These are phyloP conservation scores for Boletus sp. DNA, from an alignment of 1,284 basidiomycete genomes.

Conservation along the genomic window DNA sequence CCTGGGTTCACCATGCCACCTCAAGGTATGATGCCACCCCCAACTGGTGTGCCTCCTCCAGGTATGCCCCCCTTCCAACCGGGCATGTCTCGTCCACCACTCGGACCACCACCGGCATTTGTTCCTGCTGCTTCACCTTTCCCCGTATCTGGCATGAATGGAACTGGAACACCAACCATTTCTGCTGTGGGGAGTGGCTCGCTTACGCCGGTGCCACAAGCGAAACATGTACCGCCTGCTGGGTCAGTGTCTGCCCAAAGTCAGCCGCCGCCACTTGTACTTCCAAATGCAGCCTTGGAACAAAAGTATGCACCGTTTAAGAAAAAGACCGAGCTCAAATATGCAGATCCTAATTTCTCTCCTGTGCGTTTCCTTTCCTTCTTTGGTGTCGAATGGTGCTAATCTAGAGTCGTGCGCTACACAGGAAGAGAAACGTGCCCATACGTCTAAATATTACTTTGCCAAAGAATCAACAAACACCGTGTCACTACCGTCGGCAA, in stretches of 20 bases:
- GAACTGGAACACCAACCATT: conserved; percentile 13
- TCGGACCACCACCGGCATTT: conserved; percentile 38
- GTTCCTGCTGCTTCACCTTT: conserved; percentile 33
- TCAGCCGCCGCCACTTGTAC: conserved; percentile 38
- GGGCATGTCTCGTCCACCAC: conserved; percentile 34
- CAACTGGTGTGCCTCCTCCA: conserved; percentile 36
- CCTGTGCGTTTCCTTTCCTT: conserved; percentile 45
- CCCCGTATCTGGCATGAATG: conserved; percentile 16
- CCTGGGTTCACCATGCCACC: conserved; percentile 42
- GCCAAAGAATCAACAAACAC: conserved; percentile 39
- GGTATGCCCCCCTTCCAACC: conserved; percentile 39
- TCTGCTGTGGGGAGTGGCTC: conserved; percentile 21
- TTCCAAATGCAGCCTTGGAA: conserved; percentile 54
- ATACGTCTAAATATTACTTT: conserved; percentile 69
- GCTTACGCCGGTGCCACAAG: conserved; percentile 19
- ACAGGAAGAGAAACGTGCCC: conserved; percentile 80
- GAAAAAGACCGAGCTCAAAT: conserved; percentile 74
- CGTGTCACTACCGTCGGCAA: conserved; percentile 14
- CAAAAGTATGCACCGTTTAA: conserved; percentile 73
- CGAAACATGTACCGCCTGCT: conserved; percentile 17
- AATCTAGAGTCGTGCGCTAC: conserved; percentile 6
- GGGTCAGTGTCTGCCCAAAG: conserved; percentile 22
- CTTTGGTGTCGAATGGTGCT: not conserved
- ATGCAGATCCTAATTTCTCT: conserved; percentile 71
- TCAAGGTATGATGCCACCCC: conserved; percentile 36